phyloP scores from a whole-genome alignment of 1,284 basidiomycete species.

The Pseudozyma sp. region DNA sequence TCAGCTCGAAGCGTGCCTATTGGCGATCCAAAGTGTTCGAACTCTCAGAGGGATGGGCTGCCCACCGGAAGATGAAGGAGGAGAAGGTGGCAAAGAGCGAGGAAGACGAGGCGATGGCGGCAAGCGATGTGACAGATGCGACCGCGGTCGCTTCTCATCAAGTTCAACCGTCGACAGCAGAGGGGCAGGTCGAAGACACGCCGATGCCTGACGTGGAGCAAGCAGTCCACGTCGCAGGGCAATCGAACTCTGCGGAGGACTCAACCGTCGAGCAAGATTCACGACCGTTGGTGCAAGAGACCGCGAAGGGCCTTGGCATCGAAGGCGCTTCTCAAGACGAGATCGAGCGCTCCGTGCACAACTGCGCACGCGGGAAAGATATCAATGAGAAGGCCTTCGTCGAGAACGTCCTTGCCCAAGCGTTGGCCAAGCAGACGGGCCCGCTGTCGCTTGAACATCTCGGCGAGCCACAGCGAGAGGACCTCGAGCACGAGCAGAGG shows the following conservation, averaged over 20 bases:
- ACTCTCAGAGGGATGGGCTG: conserved; percentile 30
- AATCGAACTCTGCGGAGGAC: not conserved
- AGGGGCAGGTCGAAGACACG: not conserved
- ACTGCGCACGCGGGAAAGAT: conserved; percentile 6
- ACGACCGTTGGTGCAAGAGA: not conserved
- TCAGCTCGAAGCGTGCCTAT: conserved; percentile 30
- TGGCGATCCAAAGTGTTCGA: conserved; percentile 27
- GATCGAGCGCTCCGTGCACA: conserved; percentile 4
- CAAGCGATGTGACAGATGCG: conserved; percentile 1
- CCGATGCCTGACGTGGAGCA: conserved; percentile 8
- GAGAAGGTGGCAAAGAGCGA: conserved; percentile 18
- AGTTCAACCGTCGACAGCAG: conserved; percentile 1
- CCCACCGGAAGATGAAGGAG: conserved; percentile 3
- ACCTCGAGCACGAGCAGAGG: conserved; percentile 1
- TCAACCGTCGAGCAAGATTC: not conserved
- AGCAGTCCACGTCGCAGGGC: not conserved
- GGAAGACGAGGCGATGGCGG: conserved; percentile 2
- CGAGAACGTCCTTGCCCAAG: conserved; percentile 8
- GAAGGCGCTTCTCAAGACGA: not conserved
- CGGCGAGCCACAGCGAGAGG: not conserved
- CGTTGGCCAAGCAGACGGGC: not conserved
- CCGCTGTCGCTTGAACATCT: conserved; percentile 11
- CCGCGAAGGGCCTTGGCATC: not conserved
- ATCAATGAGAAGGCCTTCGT: not conserved
- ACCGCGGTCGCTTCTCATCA: not conserved